Conservation (phyloP, 2,329 filamentous ascomycete genomes). For the Apiospora phragmitis region DNA sequence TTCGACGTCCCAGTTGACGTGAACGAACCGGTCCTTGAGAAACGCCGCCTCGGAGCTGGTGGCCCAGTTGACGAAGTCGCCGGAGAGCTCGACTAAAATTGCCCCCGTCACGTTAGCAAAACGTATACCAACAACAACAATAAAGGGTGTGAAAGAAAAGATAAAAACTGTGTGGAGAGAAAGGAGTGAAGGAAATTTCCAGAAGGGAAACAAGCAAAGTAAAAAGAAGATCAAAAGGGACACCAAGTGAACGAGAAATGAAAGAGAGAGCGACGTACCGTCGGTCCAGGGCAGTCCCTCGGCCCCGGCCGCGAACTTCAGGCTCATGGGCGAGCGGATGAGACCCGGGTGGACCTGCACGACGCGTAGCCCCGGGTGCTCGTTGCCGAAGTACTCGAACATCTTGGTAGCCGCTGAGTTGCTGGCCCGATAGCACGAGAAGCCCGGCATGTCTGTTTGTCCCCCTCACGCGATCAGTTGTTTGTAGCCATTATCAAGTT, state of each 20-base stretch:
- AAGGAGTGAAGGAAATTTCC: no score
- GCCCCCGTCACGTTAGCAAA: not conserved
- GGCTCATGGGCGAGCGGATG: conserved; percentile 13
- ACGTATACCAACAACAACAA: no score
- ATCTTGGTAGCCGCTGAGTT: conserved; percentile 18
- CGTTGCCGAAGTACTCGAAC: conserved; percentile 17
- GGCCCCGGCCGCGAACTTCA: conserved; percentile 13
- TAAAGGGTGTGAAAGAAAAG: no score
- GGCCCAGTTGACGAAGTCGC: conserved; percentile 34
- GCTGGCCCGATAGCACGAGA: conserved; percentile 15
- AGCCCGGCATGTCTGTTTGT: conserved; percentile 6
- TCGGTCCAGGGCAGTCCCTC: conserved; percentile 7
- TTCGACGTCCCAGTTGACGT: conserved; percentile 38
- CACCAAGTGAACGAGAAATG: no score
- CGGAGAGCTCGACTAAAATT: conserved; percentile 24
- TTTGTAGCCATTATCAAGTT: not conserved
- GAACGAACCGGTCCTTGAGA: conserved; percentile 33
- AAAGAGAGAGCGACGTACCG: no score
- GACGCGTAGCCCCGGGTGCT: conserved; percentile 13
- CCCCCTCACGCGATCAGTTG: not conserved
- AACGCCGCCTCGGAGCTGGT: conserved; percentile 34
- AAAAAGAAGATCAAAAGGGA: not conserved
- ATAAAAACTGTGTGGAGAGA: no score
- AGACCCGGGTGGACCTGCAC: conserved; percentile 14
- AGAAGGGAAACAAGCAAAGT: not conserved